Percentiles rank a stretch among this genome's conserved stretches.
phyloP scores from a whole-genome alignment of 306 rosid genomes.

The Astragalus glycyphyllos region DNA sequence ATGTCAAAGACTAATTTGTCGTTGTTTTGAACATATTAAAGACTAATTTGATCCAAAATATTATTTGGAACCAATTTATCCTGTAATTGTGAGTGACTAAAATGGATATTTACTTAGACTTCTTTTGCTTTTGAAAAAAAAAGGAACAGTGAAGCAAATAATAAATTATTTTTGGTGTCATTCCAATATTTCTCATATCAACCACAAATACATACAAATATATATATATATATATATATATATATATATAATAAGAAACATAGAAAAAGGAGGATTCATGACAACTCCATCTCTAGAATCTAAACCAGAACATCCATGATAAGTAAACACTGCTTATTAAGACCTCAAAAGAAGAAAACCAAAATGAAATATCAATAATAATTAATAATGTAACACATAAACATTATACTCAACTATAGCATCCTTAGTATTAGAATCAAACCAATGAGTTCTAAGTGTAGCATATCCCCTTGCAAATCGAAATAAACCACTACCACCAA shows the following conservation, averaged over 20 bases:
- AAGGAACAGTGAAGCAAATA: background rate
- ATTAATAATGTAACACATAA: constrained; percentile 48
- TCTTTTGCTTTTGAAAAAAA: too few relatives aligned
- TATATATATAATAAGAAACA: background rate
- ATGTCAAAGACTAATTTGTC: too few relatives aligned
- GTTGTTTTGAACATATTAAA: too few relatives aligned
- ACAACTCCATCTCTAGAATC: too few relatives aligned
- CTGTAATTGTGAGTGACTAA: too few relatives aligned
- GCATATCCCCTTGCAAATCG: constrained; percentile 77
- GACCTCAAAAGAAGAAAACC: background rate
- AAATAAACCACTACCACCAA: constrained; percentile 84
- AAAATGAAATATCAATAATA: background rate
- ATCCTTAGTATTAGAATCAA: constrained; percentile 41
- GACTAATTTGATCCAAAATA: too few relatives aligned
- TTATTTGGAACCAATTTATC: too few relatives aligned
- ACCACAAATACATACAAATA: background rate
- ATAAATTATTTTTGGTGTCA: background rate
- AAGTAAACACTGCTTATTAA: background rate
- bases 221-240: background rate
- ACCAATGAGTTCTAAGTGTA: constrained; percentile 49
- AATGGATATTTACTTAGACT: too few relatives aligned
- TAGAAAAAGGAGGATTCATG: too few relatives aligned
- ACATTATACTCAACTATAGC: constrained; percentile 68
- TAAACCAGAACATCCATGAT: too few relatives aligned
- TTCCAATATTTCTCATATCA: background rate